A percentile compares a stretch with the other conserved stretches of the same genome.
These are phyloP conservation scores for Gossypium laxum DNA, from an alignment of 441 rosid species.

Conservation along the genomic window DNA sequence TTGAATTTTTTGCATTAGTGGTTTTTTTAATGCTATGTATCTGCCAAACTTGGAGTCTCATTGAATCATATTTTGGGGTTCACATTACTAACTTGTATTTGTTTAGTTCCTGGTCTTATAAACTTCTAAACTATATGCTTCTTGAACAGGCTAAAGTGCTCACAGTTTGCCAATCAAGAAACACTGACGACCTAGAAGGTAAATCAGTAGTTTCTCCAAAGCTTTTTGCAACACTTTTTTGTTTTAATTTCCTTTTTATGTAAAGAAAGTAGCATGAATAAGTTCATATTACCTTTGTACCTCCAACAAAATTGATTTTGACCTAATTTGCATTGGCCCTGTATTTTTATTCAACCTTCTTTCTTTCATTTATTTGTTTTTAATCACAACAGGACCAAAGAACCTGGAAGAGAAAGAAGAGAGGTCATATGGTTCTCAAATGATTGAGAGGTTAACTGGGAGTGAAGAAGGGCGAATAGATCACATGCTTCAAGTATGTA, in stretches of 20 bases:
- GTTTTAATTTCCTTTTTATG: neutral
- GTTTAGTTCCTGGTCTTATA: conserved; percentile 1
- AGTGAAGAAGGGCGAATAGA: conserved; percentile 74
- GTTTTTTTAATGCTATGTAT: neutral
- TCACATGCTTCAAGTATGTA: conserved; percentile 74
- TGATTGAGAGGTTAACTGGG: conserved; percentile 77
- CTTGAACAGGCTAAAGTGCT: conserved; percentile 61
- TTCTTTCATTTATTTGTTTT: neutral
- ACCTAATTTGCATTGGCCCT: neutral
- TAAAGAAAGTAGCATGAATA: neutral
- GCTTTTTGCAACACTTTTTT: neutral
- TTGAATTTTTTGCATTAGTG: neutral
- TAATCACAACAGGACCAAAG: conserved; percentile 39
- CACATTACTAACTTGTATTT: neutral
- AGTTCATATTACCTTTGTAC: neutral
- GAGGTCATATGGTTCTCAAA: conserved; percentile 61
- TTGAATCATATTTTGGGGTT: neutral
- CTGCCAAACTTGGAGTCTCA: neutral
- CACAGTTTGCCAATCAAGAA: conserved; percentile 67
- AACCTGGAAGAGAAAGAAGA: conserved; percentile 37
- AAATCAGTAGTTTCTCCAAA: conserved; percentile 13
- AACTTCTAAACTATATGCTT: conserved; percentile 3
- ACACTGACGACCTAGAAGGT: conserved; percentile 51
- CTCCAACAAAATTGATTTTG: neutral
- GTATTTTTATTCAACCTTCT: neutral